A percentile compares a stretch with the other conserved stretches of the same genome.
phyloP scores from a whole-genome alignment of 1,284 basidiomycete species.

The Apiotrichum laibachii region DNA sequence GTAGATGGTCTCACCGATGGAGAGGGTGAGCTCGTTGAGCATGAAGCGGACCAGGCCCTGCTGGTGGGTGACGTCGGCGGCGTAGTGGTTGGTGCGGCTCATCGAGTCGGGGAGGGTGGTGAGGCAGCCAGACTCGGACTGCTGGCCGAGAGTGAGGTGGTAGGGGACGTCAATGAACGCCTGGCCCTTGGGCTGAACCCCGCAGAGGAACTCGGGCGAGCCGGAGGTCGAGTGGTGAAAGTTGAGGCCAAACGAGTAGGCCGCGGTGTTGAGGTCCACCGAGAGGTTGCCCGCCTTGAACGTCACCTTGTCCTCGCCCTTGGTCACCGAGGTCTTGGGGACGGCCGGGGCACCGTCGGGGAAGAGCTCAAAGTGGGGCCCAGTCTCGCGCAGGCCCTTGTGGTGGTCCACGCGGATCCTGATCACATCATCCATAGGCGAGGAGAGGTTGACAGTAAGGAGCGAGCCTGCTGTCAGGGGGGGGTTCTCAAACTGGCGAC shows the following conservation, averaged over 20 bases:
- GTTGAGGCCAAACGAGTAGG: conserved; percentile 53
- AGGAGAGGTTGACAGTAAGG: conserved; percentile 61
- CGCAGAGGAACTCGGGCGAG: conserved; percentile 39
- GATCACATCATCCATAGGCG: conserved; percentile 65
- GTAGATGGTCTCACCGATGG: conserved; percentile 68
- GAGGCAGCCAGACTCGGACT: conserved; percentile 62
- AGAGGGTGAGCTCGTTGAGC: conserved; percentile 65
- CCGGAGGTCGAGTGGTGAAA: conserved; percentile 34
- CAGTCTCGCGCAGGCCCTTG: conserved; percentile 53
- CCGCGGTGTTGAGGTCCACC: conserved; percentile 33
- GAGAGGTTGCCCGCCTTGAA: conserved; percentile 43
- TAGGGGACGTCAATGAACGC: conserved; percentile 64
- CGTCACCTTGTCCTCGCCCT: conserved; percentile 49
- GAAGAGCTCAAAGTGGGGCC: conserved; percentile 62
- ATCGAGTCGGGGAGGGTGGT: conserved; percentile 54
- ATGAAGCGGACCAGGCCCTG: conserved; percentile 54
- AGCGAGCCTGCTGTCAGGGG: conserved; percentile 55
- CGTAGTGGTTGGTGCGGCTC: conserved; percentile 13
- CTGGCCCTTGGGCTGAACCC: conserved; percentile 59
- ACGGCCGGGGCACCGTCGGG: conserved; percentile 59
- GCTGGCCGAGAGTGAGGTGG: conserved; percentile 61
- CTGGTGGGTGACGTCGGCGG: conserved; percentile 7
- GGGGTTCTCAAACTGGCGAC: too few relatives aligned
- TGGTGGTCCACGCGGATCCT: conserved; percentile 58
- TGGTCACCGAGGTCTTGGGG: conserved; percentile 53